A percentile compares a stretch with the other conserved stretches of the same genome.
Evolutionary conservation across 2,329 filamentous ascomycete species (phyloP).

Genomic region (Rhexocercosporidium sp.): DNA sequence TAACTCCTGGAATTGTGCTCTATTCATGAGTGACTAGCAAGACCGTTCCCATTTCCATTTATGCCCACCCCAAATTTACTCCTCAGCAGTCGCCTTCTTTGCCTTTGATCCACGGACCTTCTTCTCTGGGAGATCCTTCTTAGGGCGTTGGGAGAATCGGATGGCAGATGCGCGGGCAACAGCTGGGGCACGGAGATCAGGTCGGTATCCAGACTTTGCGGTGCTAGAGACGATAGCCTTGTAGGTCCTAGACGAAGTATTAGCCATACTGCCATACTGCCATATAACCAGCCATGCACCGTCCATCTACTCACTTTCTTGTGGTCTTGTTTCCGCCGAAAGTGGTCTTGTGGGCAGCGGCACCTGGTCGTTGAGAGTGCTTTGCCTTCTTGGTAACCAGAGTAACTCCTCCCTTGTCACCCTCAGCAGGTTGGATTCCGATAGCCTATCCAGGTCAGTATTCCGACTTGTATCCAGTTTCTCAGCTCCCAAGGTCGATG

Average conservation of each 20-base stretch:
- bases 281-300: not conserved
- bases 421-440: constrained; percentile 68
- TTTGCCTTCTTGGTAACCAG: constrained; percentile 85
- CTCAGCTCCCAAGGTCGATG: not conserved
- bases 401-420: constrained; percentile 78
- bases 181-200: constrained; percentile 77
- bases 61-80: constrained; percentile 36
- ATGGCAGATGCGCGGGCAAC: constrained; percentile 88
- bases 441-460: constrained; percentile 63
- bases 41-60: constrained; percentile 24
- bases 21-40: constrained; percentile 36
- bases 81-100: constrained; percentile 67
- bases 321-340: constrained; percentile 75
- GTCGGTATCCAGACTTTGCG: constrained; percentile 85
- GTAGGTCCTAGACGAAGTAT: constrained; percentile 70
- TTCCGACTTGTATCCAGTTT: not conserved
- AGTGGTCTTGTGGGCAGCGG: constrained; percentile 66
- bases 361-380: constrained; percentile 74
- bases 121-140: constrained; percentile 74
- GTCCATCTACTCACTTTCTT: constrained; percentile 71
- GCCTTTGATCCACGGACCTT: constrained; percentile 85
- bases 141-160: constrained; percentile 76
- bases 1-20: constrained; percentile 36
- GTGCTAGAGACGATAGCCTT: constrained; percentile 82
- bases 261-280: constrained; percentile 3